A percentile compares a stretch with the other conserved stretches of the same genome.
phyloP scores from a whole-genome alignment of 169 alveolate genomes.

The Plasmodium knowlesi region DNA sequence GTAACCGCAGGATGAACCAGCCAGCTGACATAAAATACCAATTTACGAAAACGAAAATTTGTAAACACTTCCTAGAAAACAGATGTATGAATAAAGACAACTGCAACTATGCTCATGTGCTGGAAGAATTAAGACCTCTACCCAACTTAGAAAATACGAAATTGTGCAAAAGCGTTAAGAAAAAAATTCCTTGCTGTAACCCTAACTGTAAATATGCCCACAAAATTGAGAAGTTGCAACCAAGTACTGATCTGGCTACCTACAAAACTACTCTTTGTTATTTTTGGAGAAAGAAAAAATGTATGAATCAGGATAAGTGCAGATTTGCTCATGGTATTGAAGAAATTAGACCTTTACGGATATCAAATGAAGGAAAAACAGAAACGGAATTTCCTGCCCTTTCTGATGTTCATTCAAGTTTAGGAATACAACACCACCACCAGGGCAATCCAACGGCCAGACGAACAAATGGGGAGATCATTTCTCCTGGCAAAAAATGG shows the following conservation, averaged over 20 bases:
- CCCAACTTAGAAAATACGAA: constrained; percentile 63
- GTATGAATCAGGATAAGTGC: constrained; percentile 67
- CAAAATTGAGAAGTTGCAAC: constrained; percentile 43
- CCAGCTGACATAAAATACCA: constrained; percentile 42
- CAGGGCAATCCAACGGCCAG: neutral
- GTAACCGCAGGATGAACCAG: constrained; percentile 14
- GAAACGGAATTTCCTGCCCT: neutral
- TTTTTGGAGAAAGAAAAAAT: constrained; percentile 67
- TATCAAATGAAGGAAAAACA: neutral
- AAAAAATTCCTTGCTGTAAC: constrained; percentile 27
- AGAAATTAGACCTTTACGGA: constrained; percentile 60
- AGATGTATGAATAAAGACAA: constrained; percentile 31
- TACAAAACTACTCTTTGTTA: constrained; percentile 62
- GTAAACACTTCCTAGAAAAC: constrained; percentile 40
- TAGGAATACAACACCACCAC: neutral
- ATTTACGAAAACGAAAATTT: constrained; percentile 63
- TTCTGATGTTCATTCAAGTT: neutral
- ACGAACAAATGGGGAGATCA: neutral
- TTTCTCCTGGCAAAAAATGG: neutral
- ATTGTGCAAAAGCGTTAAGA: constrained; percentile 46
- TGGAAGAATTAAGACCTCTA: constrained; percentile 60
- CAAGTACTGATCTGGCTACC: constrained; percentile 51
- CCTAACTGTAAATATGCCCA: constrained; percentile 71
- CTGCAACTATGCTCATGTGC: constrained; percentile 63
- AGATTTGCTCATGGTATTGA: constrained; percentile 72